Percentiles rank a stretch among this genome's conserved stretches.
phyloP scores from a whole-genome alignment of 495 filamentous ascomycete genomes.

The Aspergillus kassunensis region DNA sequence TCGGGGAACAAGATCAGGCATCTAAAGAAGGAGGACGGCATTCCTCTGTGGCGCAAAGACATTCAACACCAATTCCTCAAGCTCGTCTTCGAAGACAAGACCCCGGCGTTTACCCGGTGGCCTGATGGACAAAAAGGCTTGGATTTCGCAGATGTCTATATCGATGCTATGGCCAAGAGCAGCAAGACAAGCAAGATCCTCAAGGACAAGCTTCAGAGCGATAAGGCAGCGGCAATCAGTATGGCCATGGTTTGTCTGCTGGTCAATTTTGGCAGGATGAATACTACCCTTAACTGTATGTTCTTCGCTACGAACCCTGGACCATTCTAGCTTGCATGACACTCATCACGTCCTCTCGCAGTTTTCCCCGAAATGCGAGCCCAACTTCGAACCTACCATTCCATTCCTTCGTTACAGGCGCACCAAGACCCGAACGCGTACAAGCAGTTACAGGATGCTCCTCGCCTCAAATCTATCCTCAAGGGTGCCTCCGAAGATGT shows the following conservation, averaged over 20 bases:
- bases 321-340: not conserved
- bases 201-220: constrained; percentile 91
- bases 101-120: constrained; percentile 82
- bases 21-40: constrained; percentile 95
- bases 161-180: constrained; percentile 96
- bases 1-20: constrained; percentile 93
- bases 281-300: constrained; percentile 95
- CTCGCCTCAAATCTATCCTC: constrained; percentile 91
- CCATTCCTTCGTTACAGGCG: constrained; percentile 92
- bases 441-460: constrained; percentile 96
- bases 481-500: constrained; percentile 95
- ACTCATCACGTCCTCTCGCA: constrained; percentile 41
- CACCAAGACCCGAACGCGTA: constrained; percentile 93
- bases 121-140: constrained; percentile 64
- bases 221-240: constrained; percentile 84
- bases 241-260: constrained; percentile 99
- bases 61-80: constrained; percentile 96
- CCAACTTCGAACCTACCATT: constrained; percentile 95
- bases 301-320: constrained; percentile 1
- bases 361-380: constrained; percentile 99
- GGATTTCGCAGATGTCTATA: constrained; percentile 93
- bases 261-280: constrained; percentile 98
- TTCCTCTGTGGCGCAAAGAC: constrained; percentile 93
- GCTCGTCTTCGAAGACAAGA: constrained; percentile 83
- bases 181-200: constrained; percentile 99